These are phyloP conservation scores for Sphaerulina vaccinii DNA, from an alignment of 2,329 filamentous ascomycete species.

Conservation along the genomic window DNA sequence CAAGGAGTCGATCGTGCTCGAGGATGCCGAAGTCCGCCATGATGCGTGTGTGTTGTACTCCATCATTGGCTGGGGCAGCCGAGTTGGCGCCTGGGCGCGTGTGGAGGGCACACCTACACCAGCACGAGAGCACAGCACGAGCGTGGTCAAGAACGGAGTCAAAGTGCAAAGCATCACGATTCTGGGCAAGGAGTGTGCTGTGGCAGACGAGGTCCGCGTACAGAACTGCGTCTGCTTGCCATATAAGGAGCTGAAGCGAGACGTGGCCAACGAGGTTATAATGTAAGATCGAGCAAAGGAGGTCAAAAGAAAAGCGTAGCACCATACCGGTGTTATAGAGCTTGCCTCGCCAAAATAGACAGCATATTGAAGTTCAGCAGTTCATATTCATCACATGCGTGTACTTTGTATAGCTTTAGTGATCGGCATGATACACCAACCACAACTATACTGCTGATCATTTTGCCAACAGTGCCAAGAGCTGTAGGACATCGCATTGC, in stretches of 20 bases:
- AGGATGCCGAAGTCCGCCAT: conserved; percentile 94
- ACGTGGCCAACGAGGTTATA: conserved; percentile 82
- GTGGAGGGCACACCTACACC: conserved; percentile 93
- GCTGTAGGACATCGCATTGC: no score
- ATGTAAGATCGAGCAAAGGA: conserved; percentile 61
- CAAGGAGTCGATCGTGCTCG: conserved; percentile 94
- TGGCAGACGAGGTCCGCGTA: conserved; percentile 90
- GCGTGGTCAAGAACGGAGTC: conserved; percentile 94
- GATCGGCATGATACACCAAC: no score
- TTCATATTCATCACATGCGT: no score
- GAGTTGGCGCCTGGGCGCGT: conserved; percentile 94
- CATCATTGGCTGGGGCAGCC: conserved; percentile 95
- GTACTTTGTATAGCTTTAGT: no score
- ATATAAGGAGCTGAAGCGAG: conserved; percentile 96
- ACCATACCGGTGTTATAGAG: no score
- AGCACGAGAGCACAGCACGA: conserved; percentile 83
- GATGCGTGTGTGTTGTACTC: conserved; percentile 93
- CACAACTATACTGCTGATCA: no score
- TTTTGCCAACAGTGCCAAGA: no score
- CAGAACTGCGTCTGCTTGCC: conserved; percentile 98
- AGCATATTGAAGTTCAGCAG: no score
- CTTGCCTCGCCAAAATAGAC: no score
- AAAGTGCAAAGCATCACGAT: conserved; percentile 99
- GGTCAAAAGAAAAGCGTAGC: not conserved
- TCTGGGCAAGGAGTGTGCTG: conserved; percentile 89